phyloP scores from a whole-genome alignment of 2,329 filamentous ascomycete species.

The Aspergillus bombycis region DNA sequence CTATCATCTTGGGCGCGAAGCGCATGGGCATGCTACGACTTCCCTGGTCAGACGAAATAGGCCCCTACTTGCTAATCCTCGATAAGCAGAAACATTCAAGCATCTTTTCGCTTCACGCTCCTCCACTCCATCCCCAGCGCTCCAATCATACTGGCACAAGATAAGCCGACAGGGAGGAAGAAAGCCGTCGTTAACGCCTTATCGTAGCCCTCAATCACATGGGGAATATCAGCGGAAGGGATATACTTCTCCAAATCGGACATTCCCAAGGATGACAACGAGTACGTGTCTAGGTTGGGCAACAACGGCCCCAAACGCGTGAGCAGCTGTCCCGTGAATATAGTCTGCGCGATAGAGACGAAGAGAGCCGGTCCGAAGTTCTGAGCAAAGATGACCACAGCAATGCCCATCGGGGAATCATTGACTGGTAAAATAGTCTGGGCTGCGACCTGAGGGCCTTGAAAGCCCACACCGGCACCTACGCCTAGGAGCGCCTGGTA shows the following conservation, averaged over 20 bases:
- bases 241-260: background rate
- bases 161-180: conserved; percentile 5
- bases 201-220: conserved; percentile 6
- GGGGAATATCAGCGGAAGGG: background rate
- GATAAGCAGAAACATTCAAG: too few species aligned
- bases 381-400: conserved; percentile 32
- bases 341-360: conserved; percentile 34
- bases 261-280: background rate
- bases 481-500: conserved; percentile 33
- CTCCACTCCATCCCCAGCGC: conserved; percentile 7
- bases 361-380: conserved; percentile 35
- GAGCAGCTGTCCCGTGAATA: conserved; percentile 31
- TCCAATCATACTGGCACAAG: conserved; percentile 6
- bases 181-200: conserved; percentile 3
- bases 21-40: too few species aligned
- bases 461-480: conserved; percentile 31
- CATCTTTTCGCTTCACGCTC: background rate
- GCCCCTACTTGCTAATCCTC: too few species aligned
- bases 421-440: conserved; percentile 29
- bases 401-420: conserved; percentile 33
- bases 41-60: too few species aligned
- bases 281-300: background rate
- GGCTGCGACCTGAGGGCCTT: conserved; percentile 30
- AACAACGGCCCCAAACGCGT: background rate
- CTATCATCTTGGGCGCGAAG: too few species aligned